Evolutionary conservation across 768 basidiomycete species (phyloP).

Genomic region (Lactarius quietus): DNA sequence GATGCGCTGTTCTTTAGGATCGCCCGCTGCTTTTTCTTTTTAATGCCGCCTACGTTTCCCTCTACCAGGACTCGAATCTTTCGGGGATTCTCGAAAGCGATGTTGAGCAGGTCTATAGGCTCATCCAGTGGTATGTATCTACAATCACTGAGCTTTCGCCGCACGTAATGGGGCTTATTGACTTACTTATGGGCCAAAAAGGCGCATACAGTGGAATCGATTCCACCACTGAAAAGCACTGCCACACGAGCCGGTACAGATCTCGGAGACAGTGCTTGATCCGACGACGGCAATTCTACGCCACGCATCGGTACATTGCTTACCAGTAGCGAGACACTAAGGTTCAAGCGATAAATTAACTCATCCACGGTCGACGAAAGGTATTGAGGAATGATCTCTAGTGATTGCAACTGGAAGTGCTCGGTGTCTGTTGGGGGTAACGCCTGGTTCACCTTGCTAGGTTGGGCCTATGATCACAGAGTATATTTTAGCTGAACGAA

Average conservation of each 20-base stretch:
- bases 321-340: conserved; percentile 66
- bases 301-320: conserved; percentile 55
- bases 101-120: conserved; percentile 89
- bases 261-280: neutral
- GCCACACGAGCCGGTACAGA: conserved; percentile 50
- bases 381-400: conserved; percentile 44
- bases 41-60: conserved; percentile 44
- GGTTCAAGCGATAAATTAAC: conserved; percentile 53
- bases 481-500: neutral
- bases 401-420: conserved; percentile 34
- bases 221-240: conserved; percentile 92
- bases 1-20: conserved; percentile 17
- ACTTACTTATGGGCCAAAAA: conserved; percentile 72
- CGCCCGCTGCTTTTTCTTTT: conserved; percentile 43
- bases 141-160: neutral
- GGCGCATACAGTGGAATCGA: conserved; percentile 85
- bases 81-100: conserved; percentile 95
- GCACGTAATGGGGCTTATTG: conserved; percentile 4
- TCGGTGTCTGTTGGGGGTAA: conserved; percentile 39
- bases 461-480: conserved; percentile 39
- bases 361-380: conserved; percentile 44
- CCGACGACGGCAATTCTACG: conserved; percentile 32
- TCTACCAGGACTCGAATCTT: conserved; percentile 51
- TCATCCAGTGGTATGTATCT: conserved; percentile 74
- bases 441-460: conserved; percentile 43